phyloP scores from a whole-genome alignment of 1,284 basidiomycete genomes.

The Ceratobasidium papillatum region DNA sequence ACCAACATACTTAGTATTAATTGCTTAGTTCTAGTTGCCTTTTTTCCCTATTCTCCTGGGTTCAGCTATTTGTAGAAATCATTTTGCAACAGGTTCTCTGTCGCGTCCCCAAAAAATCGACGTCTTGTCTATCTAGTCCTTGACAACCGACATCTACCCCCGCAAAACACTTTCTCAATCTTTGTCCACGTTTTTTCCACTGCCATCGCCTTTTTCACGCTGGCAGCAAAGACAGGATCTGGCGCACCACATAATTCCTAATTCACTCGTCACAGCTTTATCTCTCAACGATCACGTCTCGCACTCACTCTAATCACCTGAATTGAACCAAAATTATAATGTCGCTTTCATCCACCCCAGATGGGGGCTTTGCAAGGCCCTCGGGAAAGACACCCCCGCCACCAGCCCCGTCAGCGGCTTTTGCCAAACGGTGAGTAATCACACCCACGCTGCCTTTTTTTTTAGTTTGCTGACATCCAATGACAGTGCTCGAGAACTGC shows the following conservation, averaged over 20 bases:
- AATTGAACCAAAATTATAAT: constrained; percentile 40
- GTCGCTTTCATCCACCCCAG: constrained; percentile 40
- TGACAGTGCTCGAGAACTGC: constrained; percentile 78
- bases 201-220: constrained; percentile 9
- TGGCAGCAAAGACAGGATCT: constrained; percentile 25
- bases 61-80: constrained; percentile 41
- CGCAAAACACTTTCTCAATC: constrained; percentile 22
- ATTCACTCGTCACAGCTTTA: constrained; percentile 28
- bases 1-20: constrained; percentile 41
- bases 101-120: constrained; percentile 29
- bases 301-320: constrained; percentile 21
- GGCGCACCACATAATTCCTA: constrained; percentile 34
- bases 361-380: constrained; percentile 76
- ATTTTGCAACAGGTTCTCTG: constrained; percentile 38
- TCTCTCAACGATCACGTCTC: not conserved
- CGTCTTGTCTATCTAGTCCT: constrained; percentile 23
- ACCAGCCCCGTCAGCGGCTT: constrained; percentile 87
- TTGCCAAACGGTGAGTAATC: constrained; percentile 76
- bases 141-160: constrained; percentile 26
- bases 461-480: constrained; percentile 23
- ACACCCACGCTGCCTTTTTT: constrained; percentile 32
- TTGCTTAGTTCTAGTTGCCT: constrained; percentile 38
- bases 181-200: constrained; percentile 5
- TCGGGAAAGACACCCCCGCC: constrained; percentile 84
- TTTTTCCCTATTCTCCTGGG: constrained; percentile 37